These are phyloP conservation scores for Dimocarpus longan DNA, from an alignment of 345 rosid species.

Conservation along the genomic window DNA sequence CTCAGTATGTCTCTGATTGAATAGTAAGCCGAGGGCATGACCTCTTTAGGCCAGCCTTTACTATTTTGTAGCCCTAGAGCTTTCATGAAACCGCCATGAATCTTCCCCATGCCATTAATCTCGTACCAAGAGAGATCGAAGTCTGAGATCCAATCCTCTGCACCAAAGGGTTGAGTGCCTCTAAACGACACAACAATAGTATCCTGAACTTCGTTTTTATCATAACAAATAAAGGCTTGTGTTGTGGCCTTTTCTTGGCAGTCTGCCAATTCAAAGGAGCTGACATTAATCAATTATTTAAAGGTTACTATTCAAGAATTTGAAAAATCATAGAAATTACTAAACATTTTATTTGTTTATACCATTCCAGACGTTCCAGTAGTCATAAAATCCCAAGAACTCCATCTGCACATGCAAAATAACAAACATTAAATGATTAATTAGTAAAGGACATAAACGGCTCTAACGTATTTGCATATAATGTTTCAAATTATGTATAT, in stretches of 20 bases:
- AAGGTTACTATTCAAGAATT: neutral
- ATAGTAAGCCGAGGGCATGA: constrained; percentile 59
- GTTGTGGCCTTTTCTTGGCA: constrained; percentile 61
- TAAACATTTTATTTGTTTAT: neutral
- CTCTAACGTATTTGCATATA: neutral
- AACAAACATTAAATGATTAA: neutral
- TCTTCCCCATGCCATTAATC: constrained; percentile 55
- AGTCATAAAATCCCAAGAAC: constrained; percentile 55
- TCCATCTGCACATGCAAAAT: constrained; percentile 51
- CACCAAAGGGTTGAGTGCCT: constrained; percentile 66
- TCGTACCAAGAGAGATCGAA: constrained; percentile 77
- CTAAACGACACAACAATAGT: constrained; percentile 64
- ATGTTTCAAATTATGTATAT: neutral
- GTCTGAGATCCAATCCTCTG: constrained; percentile 72
- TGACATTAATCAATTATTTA: too few species aligned
- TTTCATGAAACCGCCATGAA: constrained; percentile 81
- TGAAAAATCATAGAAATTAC: neutral
- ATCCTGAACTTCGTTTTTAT: constrained; percentile 36
- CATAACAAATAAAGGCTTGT: constrained; percentile 53
- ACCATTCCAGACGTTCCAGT: constrained; percentile 94
- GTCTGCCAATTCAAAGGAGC: constrained; percentile 29
- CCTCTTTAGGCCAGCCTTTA: constrained; percentile 55
- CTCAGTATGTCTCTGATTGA: constrained; percentile 52
- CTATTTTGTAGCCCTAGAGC: constrained; percentile 66
- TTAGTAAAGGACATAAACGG: neutral